Evolutionary conservation across 352 stramenopile species (phyloP), one percentile per base, ranked within the genome.

Genomic region (Pilasporangium apinafurcum): DNA sequence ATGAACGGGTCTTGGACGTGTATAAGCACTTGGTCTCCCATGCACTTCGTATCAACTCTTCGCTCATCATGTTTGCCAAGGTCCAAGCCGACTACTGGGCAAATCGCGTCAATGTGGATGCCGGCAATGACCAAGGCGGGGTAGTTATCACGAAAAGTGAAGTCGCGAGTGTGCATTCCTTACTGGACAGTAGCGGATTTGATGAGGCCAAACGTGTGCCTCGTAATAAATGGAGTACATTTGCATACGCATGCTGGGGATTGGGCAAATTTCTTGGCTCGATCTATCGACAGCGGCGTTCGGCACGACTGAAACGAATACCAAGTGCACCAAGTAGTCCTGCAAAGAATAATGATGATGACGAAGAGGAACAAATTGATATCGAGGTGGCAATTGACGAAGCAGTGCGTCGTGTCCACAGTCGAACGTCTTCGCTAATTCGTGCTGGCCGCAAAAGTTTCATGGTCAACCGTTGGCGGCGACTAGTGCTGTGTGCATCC

Each of bases 21-120:
- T 90, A 85, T 51, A 70, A 65, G 17, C 61, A 78, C 25, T 49
- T 85, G 22, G 69, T 86, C 4, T 67, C 72, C 1, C 60, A 83
- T 33, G 69, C 71, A 8, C 53, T 90, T 17, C 61, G 63, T 6
- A 65, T 85, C 37, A 87, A 87, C 47, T 86, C 78, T 13, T 84
- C 78, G 9, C 59, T 90, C 10, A 83, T 90, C 37, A 90, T 85
- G 48, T 87, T 86, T 46, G 72, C 78, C 26, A 90, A 90, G 45
- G 74, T 90, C 9, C 74, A 90, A 46, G 65, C 69, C 0, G 78
- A 90, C 36, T 85, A 87, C 35, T 85, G 75, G 75, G 61, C 59
- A 1, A 85, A 84, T 41, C 75, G 75, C 14, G 67, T 65, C 2
- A 59, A 62, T 5, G 38, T 76, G 45, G 56, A 65, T 16, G 59